Base-by-base conservation (phyloP, 805 yeast genomes). In the Saccharomycopsis malanga region DNA sequence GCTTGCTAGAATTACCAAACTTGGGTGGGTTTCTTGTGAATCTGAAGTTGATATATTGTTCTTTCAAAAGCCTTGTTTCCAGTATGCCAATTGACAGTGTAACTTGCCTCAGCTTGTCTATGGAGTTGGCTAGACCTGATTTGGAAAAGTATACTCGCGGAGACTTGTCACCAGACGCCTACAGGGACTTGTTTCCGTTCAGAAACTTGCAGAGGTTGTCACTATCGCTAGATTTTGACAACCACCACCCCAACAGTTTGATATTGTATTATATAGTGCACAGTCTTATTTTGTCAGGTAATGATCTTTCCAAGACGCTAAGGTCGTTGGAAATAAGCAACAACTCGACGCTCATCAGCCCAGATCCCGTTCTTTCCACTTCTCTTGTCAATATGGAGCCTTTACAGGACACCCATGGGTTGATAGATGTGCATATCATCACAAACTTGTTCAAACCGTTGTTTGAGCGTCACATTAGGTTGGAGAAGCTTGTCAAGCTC, bases 141-240 rank as follows among this genome's bases (percentile, higher is more conserved):
- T n/a, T 47, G 3, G 9, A 7, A 23, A 2, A 5, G 12, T 47
- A n/a, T 24, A 20, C 46, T n/a, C 10, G 6, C 20, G 25, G 34
- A 3, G 44, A 22, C 18, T 20, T 47, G 4, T 38, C 46, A 7
- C 3, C 4, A 29, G 17, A 18, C 14, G 39, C 6, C 4, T 47
- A 35, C 30, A 25, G n/a, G 15, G 14, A 18, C 18, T 34, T 47
- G 18, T 47, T 47, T 24, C 44, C 47, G 5, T 38, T 47, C 27
- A 15, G n/a, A 10, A 12, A 35, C 9, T 38, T 47, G 32, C 40
- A 47, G 24, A 15, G 24, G 2, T 22, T 47, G 20, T 30, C 44
- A 10, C 23, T 47, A n/a, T 38, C 47, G 5, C 14, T 47, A 5
- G 43, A 47, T 39, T 47, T 47, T 42, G 51, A 47, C 24, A 47